These are phyloP conservation scores for Capniomyces stellatus DNA, from an alignment of 371 early-diverging fungal genomes.

Conservation along the genomic window DNA sequence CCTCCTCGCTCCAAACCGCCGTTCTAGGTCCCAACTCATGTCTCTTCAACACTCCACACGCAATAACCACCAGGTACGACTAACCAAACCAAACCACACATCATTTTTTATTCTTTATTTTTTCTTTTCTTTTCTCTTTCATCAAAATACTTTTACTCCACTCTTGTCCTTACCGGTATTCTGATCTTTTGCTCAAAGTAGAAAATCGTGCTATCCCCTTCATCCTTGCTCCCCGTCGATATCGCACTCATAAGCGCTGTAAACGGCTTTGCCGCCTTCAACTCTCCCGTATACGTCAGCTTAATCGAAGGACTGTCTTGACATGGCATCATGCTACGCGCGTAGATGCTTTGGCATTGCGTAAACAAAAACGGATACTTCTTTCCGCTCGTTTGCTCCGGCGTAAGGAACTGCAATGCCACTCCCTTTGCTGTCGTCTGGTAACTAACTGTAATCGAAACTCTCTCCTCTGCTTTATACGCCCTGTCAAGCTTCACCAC, in stretches of 20 bases:
- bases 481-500: conserved; percentile 31
- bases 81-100: not conserved
- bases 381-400: conserved; percentile 88
- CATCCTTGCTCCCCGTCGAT: conserved; percentile 29
- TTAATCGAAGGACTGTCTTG: conserved; percentile 90
- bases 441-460: conserved; percentile 38
- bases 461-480: conserved; percentile 6
- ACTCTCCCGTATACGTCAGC: conserved; percentile 65
- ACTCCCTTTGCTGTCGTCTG: conserved; percentile 62
- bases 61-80: conserved; percentile 87
- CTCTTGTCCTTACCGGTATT: conserved; percentile 29
- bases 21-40: conserved; percentile 73
- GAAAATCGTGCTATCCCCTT: conserved; percentile 30
- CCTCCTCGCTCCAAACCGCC: conserved; percentile 92
- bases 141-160: not conserved
- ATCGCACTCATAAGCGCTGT: conserved; percentile 49
- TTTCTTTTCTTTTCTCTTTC: too few species aligned
- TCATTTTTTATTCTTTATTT: too few species aligned
- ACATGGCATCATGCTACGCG: conserved; percentile 78
- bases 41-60: conserved; percentile 55
- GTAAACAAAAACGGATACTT: conserved; percentile 86
- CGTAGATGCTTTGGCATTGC: conserved; percentile 93
- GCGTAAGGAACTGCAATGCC: conserved; percentile 80
- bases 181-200: conserved; percentile 51
- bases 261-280: conserved; percentile 49